These are phyloP conservation scores for Cladobotryum mycophilum DNA, from an alignment of 2,329 filamentous ascomycete species.

Conservation along the genomic window DNA sequence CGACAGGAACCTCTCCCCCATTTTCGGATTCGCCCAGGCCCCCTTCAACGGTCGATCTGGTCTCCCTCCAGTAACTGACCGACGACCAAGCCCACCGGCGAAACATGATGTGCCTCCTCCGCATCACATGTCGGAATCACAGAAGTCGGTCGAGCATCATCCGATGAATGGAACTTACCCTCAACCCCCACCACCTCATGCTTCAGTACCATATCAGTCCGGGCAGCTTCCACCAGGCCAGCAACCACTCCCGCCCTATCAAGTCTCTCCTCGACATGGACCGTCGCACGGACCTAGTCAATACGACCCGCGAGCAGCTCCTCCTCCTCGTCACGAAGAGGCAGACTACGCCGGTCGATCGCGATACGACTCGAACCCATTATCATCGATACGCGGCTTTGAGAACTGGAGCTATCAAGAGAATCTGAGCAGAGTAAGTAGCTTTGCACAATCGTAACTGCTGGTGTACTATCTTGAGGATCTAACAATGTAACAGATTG, in stretches of 20 bases:
- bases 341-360: conserved; percentile 35
- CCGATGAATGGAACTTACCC: conserved; percentile 32
- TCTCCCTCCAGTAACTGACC: conserved; percentile 36
- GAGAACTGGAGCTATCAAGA: conserved; percentile 50
- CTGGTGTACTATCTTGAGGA: background rate
- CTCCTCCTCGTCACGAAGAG: conserved; percentile 38
- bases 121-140: conserved; percentile 28
- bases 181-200: conserved; percentile 29
- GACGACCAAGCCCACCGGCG: conserved; percentile 35
- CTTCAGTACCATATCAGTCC: conserved; percentile 35
- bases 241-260: conserved; percentile 43
- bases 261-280: conserved; percentile 45
- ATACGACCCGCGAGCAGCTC: conserved; percentile 41
- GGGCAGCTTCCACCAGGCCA: conserved; percentile 41
- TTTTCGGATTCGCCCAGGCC: conserved; percentile 37
- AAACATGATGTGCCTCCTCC: conserved; percentile 32
- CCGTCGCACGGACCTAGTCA: conserved; percentile 33
- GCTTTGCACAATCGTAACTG: background rate
- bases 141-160: conserved; percentile 33
- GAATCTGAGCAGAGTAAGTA: conserved; percentile 43
- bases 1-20: conserved; percentile 35
- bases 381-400: conserved; percentile 35
- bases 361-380: conserved; percentile 37
- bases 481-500: conserved; percentile 36
- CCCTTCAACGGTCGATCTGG: conserved; percentile 30